Evolutionary conservation across 148 eudicot species (phyloP), one percentile per base, ranked within the genome.

Genomic region (Salicornia ramosissima): DNA sequence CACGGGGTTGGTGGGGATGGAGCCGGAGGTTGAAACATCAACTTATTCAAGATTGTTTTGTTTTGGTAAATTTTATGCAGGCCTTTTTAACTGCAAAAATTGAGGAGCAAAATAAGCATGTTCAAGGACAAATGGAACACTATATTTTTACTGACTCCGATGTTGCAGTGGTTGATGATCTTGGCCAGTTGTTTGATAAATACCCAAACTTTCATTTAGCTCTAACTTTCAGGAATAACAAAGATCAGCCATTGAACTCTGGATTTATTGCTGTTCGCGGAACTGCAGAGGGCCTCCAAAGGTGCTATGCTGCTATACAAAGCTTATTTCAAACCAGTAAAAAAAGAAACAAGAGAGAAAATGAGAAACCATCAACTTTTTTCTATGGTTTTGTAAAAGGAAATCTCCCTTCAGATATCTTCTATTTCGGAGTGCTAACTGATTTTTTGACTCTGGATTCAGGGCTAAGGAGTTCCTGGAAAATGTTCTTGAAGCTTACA

Each of bases 181-280:
- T 95, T 45, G 90, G 87, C 59, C 79, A 77, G 69, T 80, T 95
- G 34, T 95, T 95, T 71, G 69, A 70, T 24, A 70, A 83, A 68
- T 72, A 82, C 75, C 61, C 87, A 75, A 74, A 76, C 71, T 87
- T 91, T 81, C 82, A 95, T 80, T 25, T 91, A 76, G 97, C 91
- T 62, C 91, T 95, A 78, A 95, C 99, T 60, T 95, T 91, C 77
- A 82, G 99, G 54, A 95, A 91, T 77, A 95, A 95, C 90, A 95
- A 86, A 85, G 88, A 95, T 56, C 97, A 95, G 73, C 97, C 97
- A 69, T 66, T 95, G 34, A 95, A 95, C 80, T 95, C 99, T 43
- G 97, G 99, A 61, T 89, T 95, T 64, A 84, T 91, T 73, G 96
- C 99, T 50, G 93, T 95, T 60, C 86, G 93, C 59, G 99, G 99